phyloP scores from a whole-genome alignment of 1,139 yeast species.

The Wickerhamomyces sp. region DNA sequence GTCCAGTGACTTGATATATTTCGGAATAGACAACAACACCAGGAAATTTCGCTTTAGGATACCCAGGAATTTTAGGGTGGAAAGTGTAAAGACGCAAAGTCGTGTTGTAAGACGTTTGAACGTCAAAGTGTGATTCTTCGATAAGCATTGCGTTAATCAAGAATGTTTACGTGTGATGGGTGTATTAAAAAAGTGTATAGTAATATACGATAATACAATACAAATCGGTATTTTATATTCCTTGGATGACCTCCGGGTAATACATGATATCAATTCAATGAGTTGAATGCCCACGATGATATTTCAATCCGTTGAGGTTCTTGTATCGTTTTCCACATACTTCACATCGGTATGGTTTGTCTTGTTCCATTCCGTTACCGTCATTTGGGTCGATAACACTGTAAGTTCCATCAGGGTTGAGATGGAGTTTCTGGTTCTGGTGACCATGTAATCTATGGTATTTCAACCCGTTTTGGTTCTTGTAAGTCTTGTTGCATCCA shows the following conservation, averaged over 20 bases:
- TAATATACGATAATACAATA: no score
- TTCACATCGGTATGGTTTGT: constrained; percentile 96
- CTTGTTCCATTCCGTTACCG: constrained; percentile 91
- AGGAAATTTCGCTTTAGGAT: constrained; percentile 74
- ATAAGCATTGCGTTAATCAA: no score
- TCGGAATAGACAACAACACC: constrained; percentile 78
- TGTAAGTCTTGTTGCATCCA: constrained; percentile 96
- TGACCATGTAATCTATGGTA: constrained; percentile 97
- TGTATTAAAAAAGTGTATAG: no score
- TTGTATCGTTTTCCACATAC: constrained; percentile 97
- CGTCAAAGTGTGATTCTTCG: constrained; percentile 61
- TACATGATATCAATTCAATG: constrained; percentile 44
- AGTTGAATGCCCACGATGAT: constrained; percentile 96
- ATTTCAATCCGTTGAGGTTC: constrained; percentile 91
- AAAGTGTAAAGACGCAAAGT: constrained; percentile 61
- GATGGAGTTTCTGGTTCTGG: constrained; percentile 87
- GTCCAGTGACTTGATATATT: constrained; percentile 72
- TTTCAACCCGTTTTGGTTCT: constrained; percentile 94
- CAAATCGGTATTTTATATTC: no score
- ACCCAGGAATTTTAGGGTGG: constrained; percentile 67
- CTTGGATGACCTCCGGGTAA: no score
- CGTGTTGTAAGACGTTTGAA: constrained; percentile 61
- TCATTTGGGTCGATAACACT: constrained; percentile 94
- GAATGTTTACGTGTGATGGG: no score
- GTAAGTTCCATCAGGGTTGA: constrained; percentile 90